These are phyloP conservation scores for Globisporangium sylvaticum DNA, from an alignment of 352 stramenopile genomes.

Conservation along the genomic window DNA sequence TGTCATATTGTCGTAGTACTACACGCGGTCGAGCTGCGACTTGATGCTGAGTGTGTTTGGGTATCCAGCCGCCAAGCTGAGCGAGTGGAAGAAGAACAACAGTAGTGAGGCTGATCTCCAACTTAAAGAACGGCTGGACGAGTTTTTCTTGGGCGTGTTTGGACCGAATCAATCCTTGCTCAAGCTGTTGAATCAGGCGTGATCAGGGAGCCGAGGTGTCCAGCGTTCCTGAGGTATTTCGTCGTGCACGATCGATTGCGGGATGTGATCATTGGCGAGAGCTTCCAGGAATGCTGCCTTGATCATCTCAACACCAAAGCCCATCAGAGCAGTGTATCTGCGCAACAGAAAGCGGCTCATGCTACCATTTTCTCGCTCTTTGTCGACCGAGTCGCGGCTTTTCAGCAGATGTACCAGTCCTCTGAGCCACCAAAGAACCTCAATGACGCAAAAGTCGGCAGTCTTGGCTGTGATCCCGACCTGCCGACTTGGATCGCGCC, in stretches of 20 bases:
- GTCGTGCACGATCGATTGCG: constrained; percentile 42
- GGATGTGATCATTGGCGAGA: constrained; percentile 25
- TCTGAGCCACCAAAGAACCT: background rate
- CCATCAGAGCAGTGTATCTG: background rate
- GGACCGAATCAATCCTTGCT: background rate
- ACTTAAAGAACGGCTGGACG: constrained; percentile 25
- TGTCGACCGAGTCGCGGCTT: constrained; percentile 22
- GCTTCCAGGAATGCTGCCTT: constrained; percentile 5
- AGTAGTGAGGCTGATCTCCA: background rate
- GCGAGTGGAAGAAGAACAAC: constrained; percentile 14
- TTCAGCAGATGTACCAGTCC: constrained; percentile 21
- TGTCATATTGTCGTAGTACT: constrained; percentile 35
- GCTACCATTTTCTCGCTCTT: constrained; percentile 26
- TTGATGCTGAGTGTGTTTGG: constrained; percentile 51
- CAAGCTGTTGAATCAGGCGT: background rate
- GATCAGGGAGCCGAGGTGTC: background rate
- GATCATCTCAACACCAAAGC: background rate
- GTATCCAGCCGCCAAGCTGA: constrained; percentile 39
- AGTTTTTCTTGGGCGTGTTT: constrained; percentile 23
- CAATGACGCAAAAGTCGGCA: background rate
- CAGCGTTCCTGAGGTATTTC: constrained; percentile 28
- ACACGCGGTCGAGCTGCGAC: constrained; percentile 45
- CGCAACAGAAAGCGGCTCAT: background rate
- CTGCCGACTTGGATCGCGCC: constrained; percentile 34
- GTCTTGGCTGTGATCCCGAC: constrained; percentile 10